These are phyloP conservation scores for Bruguiera sexangula DNA, from an alignment of 345 rosid species.

Conservation along the genomic window DNA sequence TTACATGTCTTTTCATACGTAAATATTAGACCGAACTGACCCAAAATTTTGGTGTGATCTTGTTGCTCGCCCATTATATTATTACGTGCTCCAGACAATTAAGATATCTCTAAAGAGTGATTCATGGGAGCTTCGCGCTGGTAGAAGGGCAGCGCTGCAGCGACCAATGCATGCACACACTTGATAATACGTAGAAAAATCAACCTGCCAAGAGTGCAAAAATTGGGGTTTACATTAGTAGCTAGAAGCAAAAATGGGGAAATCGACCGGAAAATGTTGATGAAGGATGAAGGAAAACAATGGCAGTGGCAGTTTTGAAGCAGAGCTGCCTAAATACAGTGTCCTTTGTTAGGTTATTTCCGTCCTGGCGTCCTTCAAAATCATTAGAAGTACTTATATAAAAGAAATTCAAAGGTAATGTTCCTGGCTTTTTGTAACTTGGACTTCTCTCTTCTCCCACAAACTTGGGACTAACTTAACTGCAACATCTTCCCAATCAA, in stretches of 20 bases:
- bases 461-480: not conserved
- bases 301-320: not conserved
- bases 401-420: not conserved
- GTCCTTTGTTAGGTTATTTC: conserved; percentile 24
- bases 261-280: not conserved
- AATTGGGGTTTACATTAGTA: no score
- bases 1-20: no score
- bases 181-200: no score
- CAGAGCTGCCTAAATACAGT: conserved; percentile 11
- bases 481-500: conserved; percentile 29
- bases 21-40: no score
- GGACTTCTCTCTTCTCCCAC: not conserved
- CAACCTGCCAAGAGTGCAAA: no score
- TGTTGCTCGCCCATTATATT: no score
- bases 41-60: no score
- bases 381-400: not conserved
- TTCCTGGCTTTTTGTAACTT: not conserved
- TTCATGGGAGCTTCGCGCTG: no score
- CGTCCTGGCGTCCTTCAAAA: conserved; percentile 13
- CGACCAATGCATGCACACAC: no score
- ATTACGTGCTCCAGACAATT: no score
- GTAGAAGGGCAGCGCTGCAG: no score
- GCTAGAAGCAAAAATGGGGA: conserved; percentile 17
- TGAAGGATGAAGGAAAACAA: not conserved
- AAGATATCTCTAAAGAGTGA: no score